These are phyloP conservation scores for Volutella citrinella DNA, from an alignment of 2,329 filamentous ascomycete species.

Conservation along the genomic window DNA sequence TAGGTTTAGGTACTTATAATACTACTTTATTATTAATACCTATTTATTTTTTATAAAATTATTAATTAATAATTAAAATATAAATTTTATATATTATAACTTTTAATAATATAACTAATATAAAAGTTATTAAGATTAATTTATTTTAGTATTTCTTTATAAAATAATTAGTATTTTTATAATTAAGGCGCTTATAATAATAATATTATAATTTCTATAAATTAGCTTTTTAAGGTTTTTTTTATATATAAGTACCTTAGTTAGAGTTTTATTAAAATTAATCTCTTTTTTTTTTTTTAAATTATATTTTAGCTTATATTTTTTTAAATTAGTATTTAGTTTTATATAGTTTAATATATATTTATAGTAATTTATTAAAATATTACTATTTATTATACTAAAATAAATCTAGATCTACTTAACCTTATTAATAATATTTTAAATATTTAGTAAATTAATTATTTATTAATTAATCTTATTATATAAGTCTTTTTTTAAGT, in stretches of 20 bases:
- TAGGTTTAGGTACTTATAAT: neutral
- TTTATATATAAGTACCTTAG: neutral
- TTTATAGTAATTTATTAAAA: neutral
- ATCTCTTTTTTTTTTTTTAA: neutral
- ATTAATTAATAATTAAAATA: slow-evolving; percentile 1
- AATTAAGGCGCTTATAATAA: neutral
- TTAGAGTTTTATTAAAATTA: neutral
- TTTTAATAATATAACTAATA: neutral
- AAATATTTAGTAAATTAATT: neutral
- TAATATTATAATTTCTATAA: slow-evolving; percentile 4
- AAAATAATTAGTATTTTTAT: neutral
- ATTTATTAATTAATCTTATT: neutral
- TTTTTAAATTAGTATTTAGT: neutral
- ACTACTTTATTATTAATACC: neutral
- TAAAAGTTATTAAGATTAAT: neutral
- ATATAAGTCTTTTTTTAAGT: neutral
- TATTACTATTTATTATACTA: too few species aligned
- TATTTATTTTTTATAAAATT: neutral
- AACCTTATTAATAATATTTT: neutral
- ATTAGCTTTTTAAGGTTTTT: neutral
- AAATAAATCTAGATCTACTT: neutral
- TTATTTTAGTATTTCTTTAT: neutral
- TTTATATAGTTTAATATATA: neutral
- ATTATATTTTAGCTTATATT: neutral
- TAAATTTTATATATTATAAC: neutral